Conservation (phyloP, 495 filamentous ascomycete species). For the Penicillium canariense region DNA sequence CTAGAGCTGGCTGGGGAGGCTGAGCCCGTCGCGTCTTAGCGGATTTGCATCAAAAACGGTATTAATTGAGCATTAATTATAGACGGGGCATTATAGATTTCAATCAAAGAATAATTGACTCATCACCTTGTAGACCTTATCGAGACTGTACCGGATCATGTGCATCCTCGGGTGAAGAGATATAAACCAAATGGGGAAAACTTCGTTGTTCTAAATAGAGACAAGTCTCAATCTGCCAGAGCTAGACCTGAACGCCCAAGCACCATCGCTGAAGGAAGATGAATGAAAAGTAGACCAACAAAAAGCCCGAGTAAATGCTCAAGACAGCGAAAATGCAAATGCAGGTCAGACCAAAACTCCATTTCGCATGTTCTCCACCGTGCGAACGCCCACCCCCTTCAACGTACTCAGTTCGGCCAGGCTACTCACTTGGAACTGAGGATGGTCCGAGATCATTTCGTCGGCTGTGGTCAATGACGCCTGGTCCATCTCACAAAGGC, state of each 20-base stretch:
- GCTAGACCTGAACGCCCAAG: constrained; percentile 30
- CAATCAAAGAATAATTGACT: neutral
- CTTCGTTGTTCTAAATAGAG: neutral
- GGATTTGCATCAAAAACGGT: neutral
- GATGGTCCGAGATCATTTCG: constrained; percentile 21
- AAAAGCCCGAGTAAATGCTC: constrained; percentile 19
- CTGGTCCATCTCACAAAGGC: constrained; percentile 49
- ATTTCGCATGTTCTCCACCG: constrained; percentile 54
- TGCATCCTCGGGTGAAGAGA: neutral
- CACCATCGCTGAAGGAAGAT: constrained; percentile 41
- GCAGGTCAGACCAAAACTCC: constrained; percentile 40
- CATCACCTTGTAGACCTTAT: neutral
- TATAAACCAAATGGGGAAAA: neutral
- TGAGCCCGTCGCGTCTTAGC: too few relatives aligned
- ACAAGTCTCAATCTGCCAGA: neutral
- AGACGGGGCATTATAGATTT: neutral
- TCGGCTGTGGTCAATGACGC: constrained; percentile 13
- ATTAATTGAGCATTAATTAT: neutral
- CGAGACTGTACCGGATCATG: neutral
- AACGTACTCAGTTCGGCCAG: constrained; percentile 47
- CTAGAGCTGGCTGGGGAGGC: neutral
- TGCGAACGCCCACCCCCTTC: constrained; percentile 51
- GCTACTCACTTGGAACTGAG: constrained; percentile 38
- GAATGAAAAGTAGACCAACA: constrained; percentile 19
- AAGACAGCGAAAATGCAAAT: constrained; percentile 17